These are phyloP conservation scores for Ophiostoma quercus DNA, from an alignment of 2,329 filamentous ascomycete genomes.

Conservation along the genomic window DNA sequence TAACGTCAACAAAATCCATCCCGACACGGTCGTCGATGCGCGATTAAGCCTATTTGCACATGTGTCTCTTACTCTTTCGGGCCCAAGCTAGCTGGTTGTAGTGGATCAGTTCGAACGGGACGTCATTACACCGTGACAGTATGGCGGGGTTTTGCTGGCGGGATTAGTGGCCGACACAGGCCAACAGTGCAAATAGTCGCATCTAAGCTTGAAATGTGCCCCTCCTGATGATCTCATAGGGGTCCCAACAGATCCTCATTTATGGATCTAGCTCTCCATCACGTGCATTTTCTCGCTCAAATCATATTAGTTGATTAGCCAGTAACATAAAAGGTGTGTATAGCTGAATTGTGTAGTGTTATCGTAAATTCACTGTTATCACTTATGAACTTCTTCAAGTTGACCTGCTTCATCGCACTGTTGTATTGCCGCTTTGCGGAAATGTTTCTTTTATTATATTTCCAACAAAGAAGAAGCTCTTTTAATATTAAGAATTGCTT, in stretches of 20 bases:
- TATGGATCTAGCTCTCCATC: background rate
- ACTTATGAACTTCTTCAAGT: too few relatives aligned
- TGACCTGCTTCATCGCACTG: background rate
- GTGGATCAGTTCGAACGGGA: background rate
- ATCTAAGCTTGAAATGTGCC: background rate
- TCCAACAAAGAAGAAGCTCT: too few relatives aligned
- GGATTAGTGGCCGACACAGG: background rate
- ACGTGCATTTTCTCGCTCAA: background rate
- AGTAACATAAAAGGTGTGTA: background rate
- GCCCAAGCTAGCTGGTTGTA: background rate
- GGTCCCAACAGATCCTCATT: background rate
- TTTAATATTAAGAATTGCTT: too few relatives aligned
- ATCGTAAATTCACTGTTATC: background rate
- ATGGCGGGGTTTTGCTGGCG: background rate
- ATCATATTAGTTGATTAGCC: background rate
- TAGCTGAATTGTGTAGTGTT: background rate
- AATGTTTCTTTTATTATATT: too few relatives aligned
- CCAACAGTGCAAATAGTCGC: background rate
- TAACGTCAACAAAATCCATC: background rate
- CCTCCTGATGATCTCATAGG: conserved; percentile 15
- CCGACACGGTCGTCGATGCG: conserved; percentile 7
- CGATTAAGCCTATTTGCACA: conserved; percentile 1
- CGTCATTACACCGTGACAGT: background rate
- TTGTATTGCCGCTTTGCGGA: too few relatives aligned
- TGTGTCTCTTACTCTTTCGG: background rate